Evolutionary conservation across 2,329 filamentous ascomycete genomes (phyloP).

Genomic region (Metarhizium robertsii): DNA sequence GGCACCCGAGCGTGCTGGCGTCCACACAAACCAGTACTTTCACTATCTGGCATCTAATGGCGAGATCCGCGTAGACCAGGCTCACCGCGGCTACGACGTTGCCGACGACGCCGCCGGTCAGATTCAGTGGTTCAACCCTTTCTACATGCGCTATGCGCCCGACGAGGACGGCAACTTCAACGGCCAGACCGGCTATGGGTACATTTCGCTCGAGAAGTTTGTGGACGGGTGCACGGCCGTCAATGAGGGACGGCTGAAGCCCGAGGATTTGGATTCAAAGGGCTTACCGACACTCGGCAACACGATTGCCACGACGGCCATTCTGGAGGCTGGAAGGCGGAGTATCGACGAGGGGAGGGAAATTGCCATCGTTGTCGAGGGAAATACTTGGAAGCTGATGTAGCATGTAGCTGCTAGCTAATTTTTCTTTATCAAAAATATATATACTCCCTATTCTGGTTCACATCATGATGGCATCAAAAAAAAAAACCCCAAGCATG

Average conservation of each 20-base stretch:
- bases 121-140: slow-evolving; percentile 85
- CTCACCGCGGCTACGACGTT: slow-evolving; percentile 88
- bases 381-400: slow-evolving; percentile 58
- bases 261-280: slow-evolving; percentile 70
- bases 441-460: too few species aligned
- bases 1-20: slow-evolving; percentile 81
- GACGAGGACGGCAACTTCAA: slow-evolving; percentile 93
- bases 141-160: slow-evolving; percentile 90
- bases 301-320: slow-evolving; percentile 85
- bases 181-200: slow-evolving; percentile 86
- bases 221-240: slow-evolving; percentile 75
- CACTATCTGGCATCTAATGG: slow-evolving; percentile 82
- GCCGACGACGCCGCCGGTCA: slow-evolving; percentile 66
- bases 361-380: slow-evolving; percentile 61
- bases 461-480: too few species aligned
- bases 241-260: slow-evolving; percentile 62
- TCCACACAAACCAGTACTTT: slow-evolving; percentile 97
- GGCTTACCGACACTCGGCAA: slow-evolving; percentile 79
- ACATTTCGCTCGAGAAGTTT: slow-evolving; percentile 93
- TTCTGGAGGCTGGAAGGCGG: slow-evolving; percentile 75
- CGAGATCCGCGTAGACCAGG: slow-evolving; percentile 85
- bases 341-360: slow-evolving; percentile 77
- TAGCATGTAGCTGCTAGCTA: slow-evolving; percentile 14
- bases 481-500: too few species aligned
- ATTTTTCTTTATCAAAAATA: too few species aligned